Evolutionary conservation across 2,329 filamentous ascomycete genomes (phyloP).

Genomic region (Talaromyces islandicus): DNA sequence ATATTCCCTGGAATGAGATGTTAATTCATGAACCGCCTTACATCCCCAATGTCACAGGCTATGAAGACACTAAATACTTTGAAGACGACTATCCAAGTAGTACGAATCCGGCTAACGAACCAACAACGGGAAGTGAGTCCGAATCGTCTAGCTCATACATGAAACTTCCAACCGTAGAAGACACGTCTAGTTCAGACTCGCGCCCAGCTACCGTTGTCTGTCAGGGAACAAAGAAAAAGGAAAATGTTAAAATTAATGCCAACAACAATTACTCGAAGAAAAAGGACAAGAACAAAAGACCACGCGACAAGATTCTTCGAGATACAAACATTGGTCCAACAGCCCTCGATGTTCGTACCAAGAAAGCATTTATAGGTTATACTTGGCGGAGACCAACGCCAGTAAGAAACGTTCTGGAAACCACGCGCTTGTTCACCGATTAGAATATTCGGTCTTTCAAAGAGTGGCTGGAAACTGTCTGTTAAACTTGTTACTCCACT

Average conservation of each 20-base stretch:
- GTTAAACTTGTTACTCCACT: no score
- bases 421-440: conserved; percentile 17
- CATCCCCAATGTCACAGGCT: conserved; percentile 62
- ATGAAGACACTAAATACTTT: conserved; percentile 82
- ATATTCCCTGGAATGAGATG: conserved; percentile 70
- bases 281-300: conserved; percentile 63
- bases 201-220: neutral
- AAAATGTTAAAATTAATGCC: conserved; percentile 20
- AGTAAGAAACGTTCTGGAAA: conserved; percentile 27
- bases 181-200: neutral
- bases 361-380: conserved; percentile 82
- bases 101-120: neutral
- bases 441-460: conserved; percentile 2
- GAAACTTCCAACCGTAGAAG: neutral
- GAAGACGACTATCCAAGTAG: conserved; percentile 48
- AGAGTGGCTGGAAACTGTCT: neutral
- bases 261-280: conserved; percentile 40
- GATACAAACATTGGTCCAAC: conserved; percentile 60
- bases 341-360: conserved; percentile 76
- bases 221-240: neutral
- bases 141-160: neutral
- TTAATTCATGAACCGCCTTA: conserved; percentile 70
- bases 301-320: conserved; percentile 77
- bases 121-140: neutral
- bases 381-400: conserved; percentile 59